A percentile compares a stretch with the other conserved stretches of the same genome.
Evolutionary conservation across 352 stramenopile genomes (phyloP).

Genomic region (Albugo laibachii): DNA sequence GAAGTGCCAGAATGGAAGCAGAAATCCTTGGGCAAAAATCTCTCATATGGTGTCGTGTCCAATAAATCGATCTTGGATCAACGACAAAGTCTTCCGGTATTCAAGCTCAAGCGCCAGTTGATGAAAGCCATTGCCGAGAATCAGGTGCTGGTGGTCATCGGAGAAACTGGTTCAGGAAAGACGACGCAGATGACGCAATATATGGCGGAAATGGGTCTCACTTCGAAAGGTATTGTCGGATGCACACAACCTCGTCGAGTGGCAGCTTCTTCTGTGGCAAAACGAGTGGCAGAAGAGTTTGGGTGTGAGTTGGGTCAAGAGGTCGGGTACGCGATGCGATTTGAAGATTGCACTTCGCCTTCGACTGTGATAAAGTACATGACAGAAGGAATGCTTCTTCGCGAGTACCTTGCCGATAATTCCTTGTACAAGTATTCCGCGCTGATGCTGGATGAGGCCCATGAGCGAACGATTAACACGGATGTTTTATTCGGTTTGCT

Average conservation of each 20-base stretch:
- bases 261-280: conserved; percentile 93
- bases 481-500: conserved; percentile 97
- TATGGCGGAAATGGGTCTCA: conserved; percentile 94
- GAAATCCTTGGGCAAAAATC: conserved; percentile 91
- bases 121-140: conserved; percentile 90
- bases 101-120: conserved; percentile 90
- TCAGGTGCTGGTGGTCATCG: conserved; percentile 96
- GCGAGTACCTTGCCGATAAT: conserved; percentile 95
- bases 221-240: conserved; percentile 91
- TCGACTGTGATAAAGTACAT: conserved; percentile 99
- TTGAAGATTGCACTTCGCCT: conserved; percentile 65
- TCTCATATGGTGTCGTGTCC: conserved; percentile 93
- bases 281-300: conserved; percentile 94
- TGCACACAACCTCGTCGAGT: conserved; percentile 97
- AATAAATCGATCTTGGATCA: conserved; percentile 94
- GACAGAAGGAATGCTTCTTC: conserved; percentile 99
- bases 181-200: conserved; percentile 99
- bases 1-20: conserved; percentile 95
- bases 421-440: conserved; percentile 88
- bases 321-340: conserved; percentile 86
- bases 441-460: conserved; percentile 96
- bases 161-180: conserved; percentile 97
- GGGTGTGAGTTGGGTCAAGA: conserved; percentile 85
- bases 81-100: conserved; percentile 91
- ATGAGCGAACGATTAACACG: conserved; percentile 96